Evolutionary conservation across 2,329 filamentous ascomycete species (phyloP).

Genomic region (Albophoma yamanashiensis): DNA sequence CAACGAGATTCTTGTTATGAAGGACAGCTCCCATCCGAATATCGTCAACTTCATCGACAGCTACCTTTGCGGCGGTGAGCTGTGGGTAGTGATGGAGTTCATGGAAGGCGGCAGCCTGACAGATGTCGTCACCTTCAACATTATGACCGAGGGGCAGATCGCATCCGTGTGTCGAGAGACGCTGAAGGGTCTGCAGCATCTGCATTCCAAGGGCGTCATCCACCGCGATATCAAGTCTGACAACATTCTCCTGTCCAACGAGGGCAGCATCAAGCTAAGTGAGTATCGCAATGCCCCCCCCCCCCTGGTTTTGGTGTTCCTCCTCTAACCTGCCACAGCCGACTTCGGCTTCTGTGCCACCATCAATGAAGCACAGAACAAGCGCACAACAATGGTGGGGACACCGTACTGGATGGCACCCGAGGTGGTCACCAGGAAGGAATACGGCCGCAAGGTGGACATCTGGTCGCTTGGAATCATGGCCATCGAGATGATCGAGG

Average conservation of each 20-base stretch:
- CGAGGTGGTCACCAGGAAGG: conserved; percentile 92
- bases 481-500: conserved; percentile 99
- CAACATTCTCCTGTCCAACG: conserved; percentile 87
- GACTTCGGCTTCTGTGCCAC: conserved; percentile 99
- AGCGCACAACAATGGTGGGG: conserved; percentile 97
- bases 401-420: conserved; percentile 99
- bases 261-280: conserved; percentile 97
- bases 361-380: conserved; percentile 94
- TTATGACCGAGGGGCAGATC: conserved; percentile 97
- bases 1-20: conserved; percentile 99
- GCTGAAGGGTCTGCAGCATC: conserved; percentile 79
- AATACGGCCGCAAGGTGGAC: conserved; percentile 96
- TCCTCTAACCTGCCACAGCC: conserved; percentile 40
- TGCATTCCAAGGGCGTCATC: conserved; percentile 96
- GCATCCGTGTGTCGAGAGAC: conserved; percentile 93
- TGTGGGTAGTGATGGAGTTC: conserved; percentile 99
- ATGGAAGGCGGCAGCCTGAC: conserved; percentile 98
- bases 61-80: conserved; percentile 76
- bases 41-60: conserved; percentile 99
- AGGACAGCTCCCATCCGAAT: conserved; percentile 95
- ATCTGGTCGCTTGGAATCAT: conserved; percentile 99
- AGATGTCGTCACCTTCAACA: conserved; percentile 97
- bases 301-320: not conserved
- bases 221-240: conserved; percentile 99
- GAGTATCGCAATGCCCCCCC: conserved; percentile 24